A percentile compares a stretch with the other conserved stretches of the same genome.
These are phyloP conservation scores for Prunus mume DNA, from an alignment of 306 rosid species.

Conservation along the genomic window DNA sequence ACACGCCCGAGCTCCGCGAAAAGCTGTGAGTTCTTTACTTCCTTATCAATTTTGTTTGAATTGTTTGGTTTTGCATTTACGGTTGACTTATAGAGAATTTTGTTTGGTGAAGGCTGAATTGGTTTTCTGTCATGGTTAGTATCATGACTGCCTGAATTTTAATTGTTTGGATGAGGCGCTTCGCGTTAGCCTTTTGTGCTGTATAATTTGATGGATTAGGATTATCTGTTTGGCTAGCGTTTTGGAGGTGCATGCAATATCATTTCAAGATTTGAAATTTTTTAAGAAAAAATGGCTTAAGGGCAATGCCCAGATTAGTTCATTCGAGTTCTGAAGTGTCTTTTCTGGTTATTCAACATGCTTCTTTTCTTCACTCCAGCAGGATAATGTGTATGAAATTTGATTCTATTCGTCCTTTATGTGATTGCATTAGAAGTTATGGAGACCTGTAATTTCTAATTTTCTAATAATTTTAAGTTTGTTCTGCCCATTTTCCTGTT, in stretches of 20 bases:
- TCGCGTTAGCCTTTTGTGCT: not conserved
- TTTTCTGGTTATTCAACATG: not conserved
- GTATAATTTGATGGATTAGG: not conserved
- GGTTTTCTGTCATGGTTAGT: not conserved
- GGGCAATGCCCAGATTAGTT: not conserved
- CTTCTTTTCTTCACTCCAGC: not conserved
- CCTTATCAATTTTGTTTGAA: not conserved
- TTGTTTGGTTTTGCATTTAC: not conserved
- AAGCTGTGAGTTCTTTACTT: conserved; percentile 63
- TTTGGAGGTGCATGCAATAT: not conserved
- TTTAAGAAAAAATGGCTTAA: not conserved
- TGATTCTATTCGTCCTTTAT: not conserved
- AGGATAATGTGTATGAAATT: not conserved
- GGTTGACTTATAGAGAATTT: not conserved
- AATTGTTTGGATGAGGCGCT: not conserved
- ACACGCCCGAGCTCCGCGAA: conserved; percentile 90
- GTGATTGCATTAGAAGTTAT: not conserved
- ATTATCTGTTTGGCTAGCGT: conserved; percentile 3
- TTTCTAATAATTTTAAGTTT: not conserved
- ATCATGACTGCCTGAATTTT: conserved; percentile 10
- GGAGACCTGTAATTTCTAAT: not conserved
- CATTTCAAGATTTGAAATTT: not conserved
- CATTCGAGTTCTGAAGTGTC: not conserved
- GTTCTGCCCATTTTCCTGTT: not conserved
- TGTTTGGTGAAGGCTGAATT: not conserved